These are phyloP conservation scores for Aaosphaeria arxii DNA, from an alignment of 2,329 filamentous ascomycete genomes.

Conservation along the genomic window DNA sequence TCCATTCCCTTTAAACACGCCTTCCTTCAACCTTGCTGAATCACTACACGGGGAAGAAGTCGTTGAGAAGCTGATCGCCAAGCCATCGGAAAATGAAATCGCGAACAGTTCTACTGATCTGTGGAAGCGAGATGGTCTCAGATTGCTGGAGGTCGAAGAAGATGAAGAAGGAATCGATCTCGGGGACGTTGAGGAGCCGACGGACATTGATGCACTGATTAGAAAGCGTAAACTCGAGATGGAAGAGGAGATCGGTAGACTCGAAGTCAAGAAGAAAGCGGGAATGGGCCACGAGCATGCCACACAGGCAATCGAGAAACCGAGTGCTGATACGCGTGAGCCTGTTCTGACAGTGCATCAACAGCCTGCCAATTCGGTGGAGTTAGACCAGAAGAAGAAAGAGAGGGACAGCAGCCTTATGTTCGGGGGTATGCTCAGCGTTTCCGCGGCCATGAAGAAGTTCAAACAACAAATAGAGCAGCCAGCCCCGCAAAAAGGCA, in stretches of 20 bases:
- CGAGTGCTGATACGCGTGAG: too few species aligned
- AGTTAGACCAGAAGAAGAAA: background rate
- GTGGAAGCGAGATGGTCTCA: slow-evolving; percentile 50
- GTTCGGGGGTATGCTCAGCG: slow-evolving; percentile 39
- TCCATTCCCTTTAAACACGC: slow-evolving; percentile 45
- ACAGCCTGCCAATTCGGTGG: too few species aligned
- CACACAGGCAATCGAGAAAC: too few species aligned
- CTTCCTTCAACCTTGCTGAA: slow-evolving; percentile 37
- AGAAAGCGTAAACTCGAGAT: slow-evolving; percentile 35
- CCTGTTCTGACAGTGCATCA: too few species aligned
- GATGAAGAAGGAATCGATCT: slow-evolving; percentile 35
- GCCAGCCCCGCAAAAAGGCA: too few species aligned
- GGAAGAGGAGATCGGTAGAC: slow-evolving; percentile 8
- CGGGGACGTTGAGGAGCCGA: slow-evolving; percentile 12
- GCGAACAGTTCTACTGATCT: slow-evolving; percentile 41
- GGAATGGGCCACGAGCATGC: background rate
- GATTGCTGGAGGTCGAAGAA: slow-evolving; percentile 41
- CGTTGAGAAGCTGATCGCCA: slow-evolving; percentile 33
- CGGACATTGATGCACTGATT: slow-evolving; percentile 37
- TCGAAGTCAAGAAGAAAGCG: background rate
- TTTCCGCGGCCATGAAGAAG: slow-evolving; percentile 43
- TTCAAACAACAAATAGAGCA: slow-evolving; percentile 39
- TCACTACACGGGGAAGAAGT: slow-evolving; percentile 40
- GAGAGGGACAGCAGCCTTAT: slow-evolving; percentile 19
- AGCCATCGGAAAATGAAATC: slow-evolving; percentile 28